phyloP scores from a whole-genome alignment of 2,329 filamentous ascomycete species.

The Botryotinia narcissicola region DNA sequence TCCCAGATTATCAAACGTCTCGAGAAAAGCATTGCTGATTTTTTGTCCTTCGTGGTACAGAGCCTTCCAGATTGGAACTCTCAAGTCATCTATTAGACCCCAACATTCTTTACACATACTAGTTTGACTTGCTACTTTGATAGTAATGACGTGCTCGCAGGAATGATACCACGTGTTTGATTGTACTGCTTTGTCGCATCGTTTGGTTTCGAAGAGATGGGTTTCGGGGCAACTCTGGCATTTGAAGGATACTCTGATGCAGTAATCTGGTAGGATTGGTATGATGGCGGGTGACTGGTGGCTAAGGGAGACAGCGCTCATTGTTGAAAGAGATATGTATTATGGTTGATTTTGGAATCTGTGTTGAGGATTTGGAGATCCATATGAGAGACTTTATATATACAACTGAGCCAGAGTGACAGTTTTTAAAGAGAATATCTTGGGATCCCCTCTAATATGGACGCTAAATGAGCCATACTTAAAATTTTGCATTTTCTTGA shows the following conservation, averaged over 20 bases:
- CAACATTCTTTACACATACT: not conserved
- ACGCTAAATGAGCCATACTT: not conserved
- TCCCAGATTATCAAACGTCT: not conserved
- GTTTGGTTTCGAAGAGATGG: not conserved
- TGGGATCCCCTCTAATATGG: not conserved
- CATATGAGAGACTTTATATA: not conserved
- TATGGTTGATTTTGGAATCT: not conserved
- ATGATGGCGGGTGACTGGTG: no score
- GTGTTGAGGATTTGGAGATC: not conserved
- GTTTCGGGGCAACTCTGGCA: not conserved
- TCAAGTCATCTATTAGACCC: not conserved
- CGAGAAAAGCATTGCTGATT: not conserved
- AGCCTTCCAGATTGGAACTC: not conserved
- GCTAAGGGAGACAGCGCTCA: not conserved
- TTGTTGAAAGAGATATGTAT: not conserved
- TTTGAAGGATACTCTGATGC: not conserved
- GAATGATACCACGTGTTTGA: not conserved
- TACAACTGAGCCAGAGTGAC: not conserved
- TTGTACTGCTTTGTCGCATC: not conserved
- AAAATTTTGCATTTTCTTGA: no score
- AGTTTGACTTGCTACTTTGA: not conserved
- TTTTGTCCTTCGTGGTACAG: not conserved
- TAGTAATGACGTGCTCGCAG: not conserved
- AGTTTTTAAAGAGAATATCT: not conserved
- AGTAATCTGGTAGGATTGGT: not conserved